A percentile compares a stretch with the other conserved stretches of the same genome.
Evolutionary conservation across 2,329 filamentous ascomycete genomes (phyloP).

Genomic region (Cladosporium cucumerinum): DNA sequence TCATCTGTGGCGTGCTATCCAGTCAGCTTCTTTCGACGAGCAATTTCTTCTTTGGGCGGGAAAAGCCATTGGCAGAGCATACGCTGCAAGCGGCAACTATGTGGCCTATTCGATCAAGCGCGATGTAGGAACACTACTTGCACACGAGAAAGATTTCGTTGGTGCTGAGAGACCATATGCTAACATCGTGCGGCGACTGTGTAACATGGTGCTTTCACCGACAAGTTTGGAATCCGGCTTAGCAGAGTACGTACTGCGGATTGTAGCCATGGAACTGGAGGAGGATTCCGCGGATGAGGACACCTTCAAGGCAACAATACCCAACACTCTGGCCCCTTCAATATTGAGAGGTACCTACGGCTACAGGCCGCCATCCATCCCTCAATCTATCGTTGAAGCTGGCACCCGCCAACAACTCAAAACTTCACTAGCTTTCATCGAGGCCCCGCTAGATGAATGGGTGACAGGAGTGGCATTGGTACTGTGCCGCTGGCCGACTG

Average conservation of each 20-base stretch:
- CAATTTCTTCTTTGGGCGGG: conserved; percentile 71
- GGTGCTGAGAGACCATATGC: conserved; percentile 16
- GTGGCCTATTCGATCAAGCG: background rate
- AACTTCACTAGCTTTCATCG: conserved; percentile 10
- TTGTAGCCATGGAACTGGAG: conserved; percentile 22
- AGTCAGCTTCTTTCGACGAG: background rate
- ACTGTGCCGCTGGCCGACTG: conserved; percentile 49
- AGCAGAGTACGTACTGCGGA: conserved; percentile 40
- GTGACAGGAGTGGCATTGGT: conserved; percentile 25
- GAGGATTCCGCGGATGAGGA: conserved; percentile 23
- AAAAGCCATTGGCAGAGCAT: conserved; percentile 77
- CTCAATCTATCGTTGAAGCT: background rate
- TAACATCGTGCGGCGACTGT: conserved; percentile 37
- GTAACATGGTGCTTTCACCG: conserved; percentile 24
- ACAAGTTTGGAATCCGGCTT: conserved; percentile 42
- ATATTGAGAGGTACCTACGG: conserved; percentile 26
- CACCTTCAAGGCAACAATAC: conserved; percentile 31
- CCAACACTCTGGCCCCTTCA: conserved; percentile 24
- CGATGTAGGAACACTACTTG: background rate
- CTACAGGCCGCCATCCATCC: conserved; percentile 25
- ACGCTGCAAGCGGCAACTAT: conserved; percentile 49
- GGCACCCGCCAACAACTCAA: conserved; percentile 20
- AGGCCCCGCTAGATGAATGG: conserved; percentile 25
- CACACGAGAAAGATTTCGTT: background rate
- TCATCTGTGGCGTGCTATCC: conserved; percentile 22